Conservation (phyloP, 164 flowering plant species). For the Liquidambar formosana region DNA sequence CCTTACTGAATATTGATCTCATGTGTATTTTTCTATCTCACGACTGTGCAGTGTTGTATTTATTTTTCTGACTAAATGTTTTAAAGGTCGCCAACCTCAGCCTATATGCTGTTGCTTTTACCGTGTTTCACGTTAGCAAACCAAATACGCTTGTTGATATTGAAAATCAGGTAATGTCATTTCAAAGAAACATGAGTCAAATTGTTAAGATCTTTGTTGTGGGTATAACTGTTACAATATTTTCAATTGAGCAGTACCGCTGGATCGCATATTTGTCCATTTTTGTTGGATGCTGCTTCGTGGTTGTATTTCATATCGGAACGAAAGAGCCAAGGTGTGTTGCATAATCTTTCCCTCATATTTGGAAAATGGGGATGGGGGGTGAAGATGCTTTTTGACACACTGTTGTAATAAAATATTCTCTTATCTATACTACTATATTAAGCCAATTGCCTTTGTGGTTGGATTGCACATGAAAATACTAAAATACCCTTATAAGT, state of each 20-base stretch:
- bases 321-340: constrained; percentile 87
- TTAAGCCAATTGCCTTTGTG: no score
- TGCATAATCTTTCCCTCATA: background rate
- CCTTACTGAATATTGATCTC: constrained; percentile 7
- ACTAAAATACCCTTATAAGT: no score
- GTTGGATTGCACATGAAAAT: no score
- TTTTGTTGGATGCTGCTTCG: constrained; percentile 82
- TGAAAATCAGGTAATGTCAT: constrained; percentile 74
- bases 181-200: background rate
- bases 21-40: background rate
- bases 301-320: constrained; percentile 71
- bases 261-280: constrained; percentile 89
- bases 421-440: no score
- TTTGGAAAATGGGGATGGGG: background rate
- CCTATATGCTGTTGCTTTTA: constrained; percentile 76
- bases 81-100: constrained; percentile 87
- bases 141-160: constrained; percentile 44
- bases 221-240: constrained; percentile 1
- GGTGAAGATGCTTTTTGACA: background rate
- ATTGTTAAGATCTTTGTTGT: constrained; percentile 1
- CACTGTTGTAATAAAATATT: no score
- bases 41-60: background rate
- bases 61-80: constrained; percentile 5
- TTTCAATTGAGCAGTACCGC: constrained; percentile 66
- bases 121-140: constrained; percentile 47